Conservation (phyloP, 129 eudicot genomes). For the Flaveria bidentis region DNA sequence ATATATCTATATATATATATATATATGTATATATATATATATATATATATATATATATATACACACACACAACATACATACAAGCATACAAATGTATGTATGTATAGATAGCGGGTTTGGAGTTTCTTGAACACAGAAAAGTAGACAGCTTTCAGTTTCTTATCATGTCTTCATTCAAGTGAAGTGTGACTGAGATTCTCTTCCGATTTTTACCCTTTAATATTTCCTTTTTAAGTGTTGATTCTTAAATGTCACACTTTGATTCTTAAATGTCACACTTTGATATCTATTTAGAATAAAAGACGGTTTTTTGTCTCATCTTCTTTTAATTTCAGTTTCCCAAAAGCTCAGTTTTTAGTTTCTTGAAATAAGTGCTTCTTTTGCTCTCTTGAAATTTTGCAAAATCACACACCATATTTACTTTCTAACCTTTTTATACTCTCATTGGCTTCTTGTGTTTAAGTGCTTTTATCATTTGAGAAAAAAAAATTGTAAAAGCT, state of each 20-base stretch:
- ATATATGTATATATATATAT: no score
- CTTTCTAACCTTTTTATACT: background rate
- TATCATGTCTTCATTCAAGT: constrained; percentile 44
- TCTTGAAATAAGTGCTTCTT: constrained; percentile 38
- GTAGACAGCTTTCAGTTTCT: constrained; percentile 42
- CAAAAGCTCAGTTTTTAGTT: constrained; percentile 34
- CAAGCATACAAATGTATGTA: constrained; percentile 18
- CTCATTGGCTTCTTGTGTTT: no score
- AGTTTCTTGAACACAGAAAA: constrained; percentile 41
- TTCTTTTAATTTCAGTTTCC: constrained; percentile 37
- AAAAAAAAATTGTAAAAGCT: background rate
- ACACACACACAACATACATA: background rate
- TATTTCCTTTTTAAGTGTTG: constrained; percentile 31
- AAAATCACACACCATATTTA: constrained; percentile 19
- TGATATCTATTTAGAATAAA: constrained; percentile 17
- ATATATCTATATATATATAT: no score
- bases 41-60: no score
- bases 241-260: constrained; percentile 16
- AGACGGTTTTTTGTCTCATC: constrained; percentile 38
- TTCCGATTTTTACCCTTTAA: constrained; percentile 30
- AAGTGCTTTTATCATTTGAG: no score
- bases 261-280: constrained; percentile 14
- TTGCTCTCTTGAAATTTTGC: constrained; percentile 39
- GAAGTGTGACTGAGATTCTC: constrained; percentile 51
- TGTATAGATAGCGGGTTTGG: constrained; percentile 35